phyloP scores from a whole-genome alignment of 169 alveolate species.

The Eimeria nieschulzi region DNA sequence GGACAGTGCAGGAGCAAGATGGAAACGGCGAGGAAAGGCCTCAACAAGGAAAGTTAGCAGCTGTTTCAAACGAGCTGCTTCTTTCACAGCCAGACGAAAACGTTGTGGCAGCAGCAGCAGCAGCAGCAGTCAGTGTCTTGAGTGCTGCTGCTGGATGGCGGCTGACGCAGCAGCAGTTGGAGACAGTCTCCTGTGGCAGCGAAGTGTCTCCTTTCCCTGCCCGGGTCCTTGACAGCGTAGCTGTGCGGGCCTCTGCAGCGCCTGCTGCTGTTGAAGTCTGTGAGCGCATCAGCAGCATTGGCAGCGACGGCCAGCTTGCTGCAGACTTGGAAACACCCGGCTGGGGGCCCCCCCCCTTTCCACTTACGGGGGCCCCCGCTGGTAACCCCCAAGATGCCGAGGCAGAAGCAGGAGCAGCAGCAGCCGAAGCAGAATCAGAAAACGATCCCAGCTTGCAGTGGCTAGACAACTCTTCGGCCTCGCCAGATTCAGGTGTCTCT shows the following conservation, averaged over 20 bases:
- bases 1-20: no score
- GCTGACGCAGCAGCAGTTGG: background rate
- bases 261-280: background rate
- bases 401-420: background rate
- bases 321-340: slow-evolving; percentile 1
- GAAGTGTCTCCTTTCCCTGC: slow-evolving; percentile 3
- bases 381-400: no score
- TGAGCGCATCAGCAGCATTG: background rate
- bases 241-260: background rate
- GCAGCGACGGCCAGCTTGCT: background rate
- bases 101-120: slow-evolving; percentile 21
- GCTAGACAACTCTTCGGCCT: no score
- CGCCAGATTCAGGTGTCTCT: background rate
- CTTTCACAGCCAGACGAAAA: background rate
- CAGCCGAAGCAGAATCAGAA: background rate
- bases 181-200: background rate
- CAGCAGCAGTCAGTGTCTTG: slow-evolving; percentile 1
- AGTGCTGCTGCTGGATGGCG: background rate
- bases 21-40: no score
- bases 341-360: no score
- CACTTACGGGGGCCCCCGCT: no score
- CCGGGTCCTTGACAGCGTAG: background rate
- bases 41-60: no score
- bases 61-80: no score
- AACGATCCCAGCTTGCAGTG: background rate